Evolutionary conservation across 306 rosid species (phyloP).

Genomic region (Calophaca sinica): DNA sequence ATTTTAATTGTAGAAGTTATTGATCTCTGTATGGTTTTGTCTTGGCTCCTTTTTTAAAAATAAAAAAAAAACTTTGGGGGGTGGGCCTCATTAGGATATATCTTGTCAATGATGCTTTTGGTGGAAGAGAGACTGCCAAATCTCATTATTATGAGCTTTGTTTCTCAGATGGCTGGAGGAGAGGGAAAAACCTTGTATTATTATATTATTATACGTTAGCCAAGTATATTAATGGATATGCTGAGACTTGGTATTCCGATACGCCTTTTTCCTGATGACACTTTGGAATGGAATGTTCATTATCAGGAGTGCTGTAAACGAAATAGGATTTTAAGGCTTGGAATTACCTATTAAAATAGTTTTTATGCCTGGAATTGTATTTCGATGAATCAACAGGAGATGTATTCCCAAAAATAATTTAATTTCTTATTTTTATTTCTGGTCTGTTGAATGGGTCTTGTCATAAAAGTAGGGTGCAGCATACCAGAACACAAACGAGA

Average conservation of each 20-base stretch:
- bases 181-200: not conserved
- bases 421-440: not conserved
- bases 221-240: not conserved
- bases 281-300: not conserved
- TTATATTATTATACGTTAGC: conserved; percentile 4
- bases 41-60: not conserved
- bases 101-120: conserved; percentile 6
- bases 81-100: conserved; percentile 5
- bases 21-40: not conserved
- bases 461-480: not conserved
- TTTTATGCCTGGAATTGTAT: not conserved
- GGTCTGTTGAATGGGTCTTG: conserved; percentile 24
- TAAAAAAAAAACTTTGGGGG: not conserved
- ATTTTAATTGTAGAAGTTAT: not conserved
- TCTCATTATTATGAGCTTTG: not conserved
- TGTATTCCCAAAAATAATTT: not conserved
- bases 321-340: conserved; percentile 9
- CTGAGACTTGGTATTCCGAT: conserved; percentile 25
- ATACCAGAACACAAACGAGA: not conserved
- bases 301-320: conserved; percentile 4
- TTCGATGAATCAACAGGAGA: not conserved
- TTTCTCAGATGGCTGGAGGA: conserved; percentile 6
- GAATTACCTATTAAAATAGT: too few relatives aligned
- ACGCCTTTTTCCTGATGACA: conserved; percentile 29
- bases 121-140: conserved; percentile 26